Conservation (phyloP, 371 early-diverging fungal species). For the Lichtheimia ornata region DNA sequence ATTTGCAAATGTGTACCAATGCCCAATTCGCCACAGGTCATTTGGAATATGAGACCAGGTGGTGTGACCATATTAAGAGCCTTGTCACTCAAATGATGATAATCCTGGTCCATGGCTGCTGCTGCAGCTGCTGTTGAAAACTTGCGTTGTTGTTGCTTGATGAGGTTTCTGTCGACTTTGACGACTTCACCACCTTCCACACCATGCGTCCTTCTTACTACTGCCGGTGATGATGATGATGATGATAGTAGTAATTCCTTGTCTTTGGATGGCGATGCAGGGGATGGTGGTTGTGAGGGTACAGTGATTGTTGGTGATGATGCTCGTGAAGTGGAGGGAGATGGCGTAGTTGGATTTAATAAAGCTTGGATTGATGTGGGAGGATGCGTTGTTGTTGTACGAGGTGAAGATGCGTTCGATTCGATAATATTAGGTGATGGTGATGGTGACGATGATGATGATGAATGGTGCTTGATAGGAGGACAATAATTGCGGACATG, state of each 20-base stretch:
- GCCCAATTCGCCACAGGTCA: slow-evolving; percentile 59
- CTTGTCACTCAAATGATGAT: neutral
- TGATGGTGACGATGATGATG: no score
- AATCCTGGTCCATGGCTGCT: slow-evolving; percentile 9
- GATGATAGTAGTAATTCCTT: slow-evolving; percentile 12
- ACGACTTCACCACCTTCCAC: slow-evolving; percentile 52
- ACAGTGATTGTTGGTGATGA: no score
- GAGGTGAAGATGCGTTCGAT: slow-evolving; percentile 11
- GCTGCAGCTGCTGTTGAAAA: slow-evolving; percentile 38
- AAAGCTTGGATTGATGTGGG: neutral
- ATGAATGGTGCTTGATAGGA: slow-evolving; percentile 11
- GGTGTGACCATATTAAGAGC: slow-evolving; percentile 37
- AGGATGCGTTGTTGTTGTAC: slow-evolving; percentile 24
- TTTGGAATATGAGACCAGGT: slow-evolving; percentile 52
- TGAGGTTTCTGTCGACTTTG: slow-evolving; percentile 97
- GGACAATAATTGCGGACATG: slow-evolving; percentile 61
- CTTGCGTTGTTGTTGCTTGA: slow-evolving; percentile 71
- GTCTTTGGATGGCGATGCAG: neutral
- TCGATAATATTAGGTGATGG: slow-evolving; percentile 13
- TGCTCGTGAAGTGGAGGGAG: neutral
- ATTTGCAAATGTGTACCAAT: slow-evolving; percentile 30
- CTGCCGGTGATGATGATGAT: slow-evolving; percentile 11
- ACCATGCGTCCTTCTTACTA: slow-evolving; percentile 21
- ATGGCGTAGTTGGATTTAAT: neutral
- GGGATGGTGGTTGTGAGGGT: neutral